phyloP scores from a whole-genome alignment of 805 yeast genomes.

The Schwanniomyces occidentalis region DNA sequence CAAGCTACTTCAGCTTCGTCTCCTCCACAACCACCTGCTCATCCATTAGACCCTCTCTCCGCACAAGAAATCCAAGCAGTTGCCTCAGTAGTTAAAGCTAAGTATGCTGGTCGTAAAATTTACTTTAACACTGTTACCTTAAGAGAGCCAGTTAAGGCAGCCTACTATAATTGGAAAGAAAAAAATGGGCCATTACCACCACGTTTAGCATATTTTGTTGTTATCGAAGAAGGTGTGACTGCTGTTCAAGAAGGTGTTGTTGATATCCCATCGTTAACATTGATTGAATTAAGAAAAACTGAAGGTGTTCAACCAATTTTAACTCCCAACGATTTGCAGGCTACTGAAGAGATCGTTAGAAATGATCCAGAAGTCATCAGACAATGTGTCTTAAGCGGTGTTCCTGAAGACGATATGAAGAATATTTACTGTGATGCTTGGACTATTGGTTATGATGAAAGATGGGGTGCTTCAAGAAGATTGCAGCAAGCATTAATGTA shows the following conservation, averaged over 20 bases:
- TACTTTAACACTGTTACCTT: slow-evolving; percentile 69
- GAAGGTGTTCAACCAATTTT: slow-evolving; percentile 74
- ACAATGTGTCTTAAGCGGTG: slow-evolving; percentile 70
- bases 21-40: slow-evolving; percentile 57
- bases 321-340: slow-evolving; percentile 65
- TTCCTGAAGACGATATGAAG: slow-evolving; percentile 62
- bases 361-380: slow-evolving; percentile 69
- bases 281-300: slow-evolving; percentile 48
- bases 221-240: slow-evolving; percentile 54
- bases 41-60: slow-evolving; percentile 73
- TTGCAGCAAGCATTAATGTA: slow-evolving; percentile 80
- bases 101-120: slow-evolving; percentile 47
- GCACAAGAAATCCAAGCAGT: slow-evolving; percentile 61
- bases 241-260: slow-evolving; percentile 75
- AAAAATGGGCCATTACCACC: slow-evolving; percentile 61
- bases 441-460: slow-evolving; percentile 71
- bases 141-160: slow-evolving; percentile 67
- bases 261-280: slow-evolving; percentile 49
- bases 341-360: slow-evolving; percentile 66
- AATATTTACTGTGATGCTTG: slow-evolving; percentile 65
- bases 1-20: slow-evolving; percentile 58
- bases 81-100: slow-evolving; percentile 50
- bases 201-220: slow-evolving; percentile 66
- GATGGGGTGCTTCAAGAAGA: slow-evolving; percentile 77
- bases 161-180: slow-evolving; percentile 66